These are phyloP conservation scores for Phytophthora crassamura DNA, from an alignment of 352 stramenopile genomes.

Conservation along the genomic window DNA sequence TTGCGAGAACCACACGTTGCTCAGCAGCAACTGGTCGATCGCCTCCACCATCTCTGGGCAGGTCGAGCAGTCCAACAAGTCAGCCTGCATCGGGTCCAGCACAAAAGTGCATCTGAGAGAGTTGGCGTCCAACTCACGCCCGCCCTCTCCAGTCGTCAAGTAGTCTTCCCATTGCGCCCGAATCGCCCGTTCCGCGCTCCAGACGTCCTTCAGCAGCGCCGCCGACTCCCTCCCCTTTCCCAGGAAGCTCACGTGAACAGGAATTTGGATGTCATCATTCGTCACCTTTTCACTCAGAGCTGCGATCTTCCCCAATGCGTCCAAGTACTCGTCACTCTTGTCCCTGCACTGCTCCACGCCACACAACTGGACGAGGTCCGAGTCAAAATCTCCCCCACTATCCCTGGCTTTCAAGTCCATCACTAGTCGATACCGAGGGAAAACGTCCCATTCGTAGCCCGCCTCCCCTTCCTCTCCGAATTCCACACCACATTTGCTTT, in stretches of 20 bases:
- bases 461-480: constrained; percentile 25
- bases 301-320: constrained; percentile 16
- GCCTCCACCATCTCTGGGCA: constrained; percentile 8
- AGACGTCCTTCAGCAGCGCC: constrained; percentile 1
- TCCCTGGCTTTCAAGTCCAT: constrained; percentile 13
- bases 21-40: constrained; percentile 15
- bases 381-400: too few species aligned
- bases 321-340: neutral
- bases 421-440: too few species aligned
- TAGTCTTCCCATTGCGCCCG: constrained; percentile 14
- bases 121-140: neutral
- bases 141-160: neutral
- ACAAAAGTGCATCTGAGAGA: constrained; percentile 19
- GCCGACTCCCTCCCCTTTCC: too few species aligned
- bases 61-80: constrained; percentile 6
- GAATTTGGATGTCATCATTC: constrained; percentile 14
- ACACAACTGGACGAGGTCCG: constrained; percentile 12
- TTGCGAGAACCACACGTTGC: constrained; percentile 29
- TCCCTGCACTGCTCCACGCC: constrained; percentile 1
- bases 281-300: neutral
- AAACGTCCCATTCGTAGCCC: too few species aligned
- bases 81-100: constrained; percentile 24
- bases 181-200: constrained; percentile 10
- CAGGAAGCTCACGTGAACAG: constrained; percentile 5
- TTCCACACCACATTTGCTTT: constrained; percentile 32